Evolutionary conservation across 306 rosid genomes (phyloP).

Genomic region (Erythrophleum fordii): DNA sequence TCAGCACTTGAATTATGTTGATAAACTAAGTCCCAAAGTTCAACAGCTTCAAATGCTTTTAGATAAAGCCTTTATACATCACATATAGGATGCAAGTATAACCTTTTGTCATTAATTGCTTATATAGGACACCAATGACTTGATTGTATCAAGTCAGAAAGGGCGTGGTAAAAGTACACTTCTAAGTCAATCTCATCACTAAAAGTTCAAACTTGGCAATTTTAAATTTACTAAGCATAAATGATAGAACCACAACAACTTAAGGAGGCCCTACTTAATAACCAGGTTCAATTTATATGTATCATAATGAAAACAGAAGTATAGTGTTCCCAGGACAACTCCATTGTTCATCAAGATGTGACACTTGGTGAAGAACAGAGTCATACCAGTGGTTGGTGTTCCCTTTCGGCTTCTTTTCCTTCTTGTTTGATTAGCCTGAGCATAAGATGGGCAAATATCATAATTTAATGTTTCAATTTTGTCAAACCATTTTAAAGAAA

Average conservation of each 20-base stretch:
- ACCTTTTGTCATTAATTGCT: background rate
- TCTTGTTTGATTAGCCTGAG: slow-evolving; percentile 66
- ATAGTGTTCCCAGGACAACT: slow-evolving; percentile 37
- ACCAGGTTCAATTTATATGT: slow-evolving; percentile 18
- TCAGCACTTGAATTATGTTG: slow-evolving; percentile 13
- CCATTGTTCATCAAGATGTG: slow-evolving; percentile 34
- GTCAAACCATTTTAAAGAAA: slow-evolving; percentile 20
- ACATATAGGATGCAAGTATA: background rate
- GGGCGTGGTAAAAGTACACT: background rate
- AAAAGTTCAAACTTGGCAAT: background rate
- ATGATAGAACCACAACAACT: background rate
- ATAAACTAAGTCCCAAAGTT: background rate
- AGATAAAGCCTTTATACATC: background rate
- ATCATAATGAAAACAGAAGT: slow-evolving; percentile 22
- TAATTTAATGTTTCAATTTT: slow-evolving; percentile 31
- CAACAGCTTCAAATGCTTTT: slow-evolving; percentile 1
- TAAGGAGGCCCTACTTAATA: slow-evolving; percentile 15
- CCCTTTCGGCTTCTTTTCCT: slow-evolving; percentile 82
- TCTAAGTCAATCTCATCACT: background rate
- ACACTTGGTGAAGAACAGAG: slow-evolving; percentile 42
- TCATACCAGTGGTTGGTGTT: slow-evolving; percentile 77
- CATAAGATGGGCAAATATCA: slow-evolving; percentile 43
- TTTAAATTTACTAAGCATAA: slow-evolving; percentile 12
- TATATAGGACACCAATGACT: background rate
- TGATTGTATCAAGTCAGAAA: slow-evolving; percentile 6